Evolutionary conservation across 495 filamentous ascomycete species (phyloP).

Genomic region (Trichoderma reesei): DNA sequence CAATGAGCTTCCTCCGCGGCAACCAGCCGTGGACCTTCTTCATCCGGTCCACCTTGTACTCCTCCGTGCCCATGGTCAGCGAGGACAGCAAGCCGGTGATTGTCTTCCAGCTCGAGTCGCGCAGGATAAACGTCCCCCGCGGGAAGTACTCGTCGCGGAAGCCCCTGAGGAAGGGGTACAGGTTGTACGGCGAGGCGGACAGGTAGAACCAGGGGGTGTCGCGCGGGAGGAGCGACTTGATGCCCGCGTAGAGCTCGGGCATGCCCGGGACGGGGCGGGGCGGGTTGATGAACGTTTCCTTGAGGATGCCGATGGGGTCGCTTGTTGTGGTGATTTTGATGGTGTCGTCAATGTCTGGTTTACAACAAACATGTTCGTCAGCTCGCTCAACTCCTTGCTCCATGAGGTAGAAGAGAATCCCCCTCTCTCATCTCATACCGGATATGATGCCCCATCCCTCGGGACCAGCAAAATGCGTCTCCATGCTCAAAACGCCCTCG

Average conservation of each 20-base stretch:
- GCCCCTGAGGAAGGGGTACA: constrained; percentile 74
- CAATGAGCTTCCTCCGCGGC: constrained; percentile 67
- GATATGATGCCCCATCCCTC: constrained; percentile 84
- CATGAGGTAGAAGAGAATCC: too few species aligned
- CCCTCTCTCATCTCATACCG: too few species aligned
- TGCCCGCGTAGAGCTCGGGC: constrained; percentile 67
- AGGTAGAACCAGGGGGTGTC: constrained; percentile 82
- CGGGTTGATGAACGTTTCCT: constrained; percentile 73
- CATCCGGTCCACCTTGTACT: constrained; percentile 79
- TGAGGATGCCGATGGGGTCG: constrained; percentile 66
- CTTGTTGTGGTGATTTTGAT: constrained; percentile 85
- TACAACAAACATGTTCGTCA: too few species aligned
- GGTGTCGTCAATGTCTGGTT: constrained; percentile 87
- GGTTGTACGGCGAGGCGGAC: constrained; percentile 88
- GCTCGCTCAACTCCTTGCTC: too few species aligned
- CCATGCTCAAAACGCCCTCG: constrained; percentile 42
- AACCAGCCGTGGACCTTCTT: constrained; percentile 65
- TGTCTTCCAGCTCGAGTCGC: constrained; percentile 83
- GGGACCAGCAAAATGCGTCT: constrained; percentile 62
- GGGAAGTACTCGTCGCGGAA: constrained; percentile 65
- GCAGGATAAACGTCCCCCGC: constrained; percentile 69
- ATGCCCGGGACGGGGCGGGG: constrained; percentile 66
- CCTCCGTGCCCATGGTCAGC: constrained; percentile 70
- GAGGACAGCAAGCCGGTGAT: constrained; percentile 67
- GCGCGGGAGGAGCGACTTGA: constrained; percentile 44